Evolutionary conservation across 2,329 filamentous ascomycete genomes (phyloP).

Genomic region (Cytospora piceae): DNA sequence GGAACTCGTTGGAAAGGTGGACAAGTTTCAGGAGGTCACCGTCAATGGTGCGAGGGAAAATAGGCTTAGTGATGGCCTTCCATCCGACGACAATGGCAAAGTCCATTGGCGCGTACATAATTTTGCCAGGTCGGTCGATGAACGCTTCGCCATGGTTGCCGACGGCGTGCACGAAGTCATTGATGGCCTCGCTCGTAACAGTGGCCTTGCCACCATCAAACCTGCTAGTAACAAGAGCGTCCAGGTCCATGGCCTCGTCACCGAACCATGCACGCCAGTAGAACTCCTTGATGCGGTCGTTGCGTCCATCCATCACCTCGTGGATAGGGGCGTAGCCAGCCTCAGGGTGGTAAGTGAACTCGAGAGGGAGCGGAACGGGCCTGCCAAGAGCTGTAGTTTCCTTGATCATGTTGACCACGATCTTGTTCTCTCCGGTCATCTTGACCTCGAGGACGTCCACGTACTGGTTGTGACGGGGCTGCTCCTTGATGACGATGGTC

Average conservation of each 20-base stretch:
- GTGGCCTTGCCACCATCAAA: conserved; percentile 89
- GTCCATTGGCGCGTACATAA: conserved; percentile 96
- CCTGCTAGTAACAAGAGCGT: conserved; percentile 80
- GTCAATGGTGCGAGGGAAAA: conserved; percentile 95
- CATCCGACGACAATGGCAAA: conserved; percentile 97
- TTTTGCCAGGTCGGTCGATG: conserved; percentile 91
- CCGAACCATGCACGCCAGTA: conserved; percentile 99
- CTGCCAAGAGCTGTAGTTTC: conserved; percentile 84
- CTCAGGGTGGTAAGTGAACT: conserved; percentile 93
- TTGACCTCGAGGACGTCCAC: conserved; percentile 87
- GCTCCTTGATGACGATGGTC: conserved; percentile 83
- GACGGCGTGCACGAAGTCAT: conserved; percentile 98
- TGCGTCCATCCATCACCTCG: conserved; percentile 94
- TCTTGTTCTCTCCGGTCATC: conserved; percentile 74
- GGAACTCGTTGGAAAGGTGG: conserved; percentile 95
- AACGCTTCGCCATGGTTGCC: conserved; percentile 98
- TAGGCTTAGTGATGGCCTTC: conserved; percentile 99
- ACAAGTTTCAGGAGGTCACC: conserved; percentile 95
- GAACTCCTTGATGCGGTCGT: conserved; percentile 98
- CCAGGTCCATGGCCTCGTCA: conserved; percentile 79
- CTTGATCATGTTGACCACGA: conserved; percentile 89
- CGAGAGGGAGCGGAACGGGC: conserved; percentile 80
- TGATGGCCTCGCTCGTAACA: conserved; percentile 91
- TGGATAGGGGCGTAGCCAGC: conserved; percentile 96
- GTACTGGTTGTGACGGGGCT: conserved; percentile 82